Percentiles rank a stretch among this genome's conserved stretches.
Conservation (phyloP, 139 green algal genomes). For the Chlamydomonas applanata region DNA sequence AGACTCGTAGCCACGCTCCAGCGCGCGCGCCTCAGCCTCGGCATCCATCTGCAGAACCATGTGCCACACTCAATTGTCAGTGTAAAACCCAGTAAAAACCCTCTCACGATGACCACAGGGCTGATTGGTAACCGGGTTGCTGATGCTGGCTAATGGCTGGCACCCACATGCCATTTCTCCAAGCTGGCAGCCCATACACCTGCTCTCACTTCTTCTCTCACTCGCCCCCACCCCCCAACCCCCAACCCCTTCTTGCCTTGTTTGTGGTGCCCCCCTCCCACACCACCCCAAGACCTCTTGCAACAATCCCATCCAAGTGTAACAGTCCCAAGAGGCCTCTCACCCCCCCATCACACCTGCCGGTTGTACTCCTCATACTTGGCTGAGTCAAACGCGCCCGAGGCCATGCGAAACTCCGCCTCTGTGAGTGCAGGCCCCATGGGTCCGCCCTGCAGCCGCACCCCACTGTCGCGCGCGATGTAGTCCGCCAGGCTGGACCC, state of each 20-base stretch:
- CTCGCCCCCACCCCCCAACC: no score
- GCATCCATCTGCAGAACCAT: slow-evolving; percentile 22
- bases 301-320: no score
- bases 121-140: not conserved
- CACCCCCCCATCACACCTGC: slow-evolving; percentile 16
- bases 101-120: no score
- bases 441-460: not conserved
- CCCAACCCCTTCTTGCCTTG: no score
- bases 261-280: no score
- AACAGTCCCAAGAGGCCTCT: no score
- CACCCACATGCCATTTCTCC: not conserved
- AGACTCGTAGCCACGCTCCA: slow-evolving; percentile 41
- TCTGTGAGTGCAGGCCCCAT: not conserved
- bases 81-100: no score
- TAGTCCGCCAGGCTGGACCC: slow-evolving; percentile 2
- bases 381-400: slow-evolving; percentile 19
- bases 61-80: no score
- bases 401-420: slow-evolving; percentile 9
- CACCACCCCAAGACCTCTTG: no score
- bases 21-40: slow-evolving; percentile 38
- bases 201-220: no score
- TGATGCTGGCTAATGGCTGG: not conserved
- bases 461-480: not conserved
- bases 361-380: slow-evolving; percentile 38
- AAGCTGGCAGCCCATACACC: not conserved